Percentiles rank a stretch among this genome's conserved stretches.
These are phyloP conservation scores for Fagopyrum esculentum DNA, from an alignment of 148 eudicot genomes.

Conservation along the genomic window DNA sequence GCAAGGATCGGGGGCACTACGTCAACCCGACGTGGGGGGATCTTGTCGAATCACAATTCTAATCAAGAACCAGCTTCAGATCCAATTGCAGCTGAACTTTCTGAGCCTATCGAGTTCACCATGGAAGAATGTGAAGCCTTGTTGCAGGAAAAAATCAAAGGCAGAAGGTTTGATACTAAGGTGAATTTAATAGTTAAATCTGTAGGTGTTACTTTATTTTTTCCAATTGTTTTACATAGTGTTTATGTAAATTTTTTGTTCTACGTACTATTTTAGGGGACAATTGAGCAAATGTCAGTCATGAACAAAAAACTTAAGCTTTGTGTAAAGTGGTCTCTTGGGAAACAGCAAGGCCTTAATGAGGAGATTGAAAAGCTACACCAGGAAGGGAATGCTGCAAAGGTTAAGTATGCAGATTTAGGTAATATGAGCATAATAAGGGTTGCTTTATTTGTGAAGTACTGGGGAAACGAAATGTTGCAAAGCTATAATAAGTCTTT, in stretches of 20 bases:
- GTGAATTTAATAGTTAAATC: conserved; percentile 17
- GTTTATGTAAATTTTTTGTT: background rate
- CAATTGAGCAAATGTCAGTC: conserved; percentile 49
- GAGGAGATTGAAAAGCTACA: conserved; percentile 45
- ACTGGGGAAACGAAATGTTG: background rate
- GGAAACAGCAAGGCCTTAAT: conserved; percentile 32
- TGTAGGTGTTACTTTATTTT: background rate
- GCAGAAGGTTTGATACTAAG: conserved; percentile 55
- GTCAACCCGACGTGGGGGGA: conserved; percentile 31
- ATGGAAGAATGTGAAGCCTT: conserved; percentile 63
- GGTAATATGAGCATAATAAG: conserved; percentile 26
- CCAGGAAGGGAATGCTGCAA: conserved; percentile 29
- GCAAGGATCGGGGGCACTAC: conserved; percentile 32
- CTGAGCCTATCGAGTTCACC: conserved; percentile 45
- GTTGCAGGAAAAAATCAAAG: conserved; percentile 65
- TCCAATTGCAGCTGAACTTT: conserved; percentile 22
- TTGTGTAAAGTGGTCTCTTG: conserved; percentile 67
- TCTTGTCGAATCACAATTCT: conserved; percentile 27
- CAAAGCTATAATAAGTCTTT: background rate
- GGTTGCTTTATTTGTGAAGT: background rate
- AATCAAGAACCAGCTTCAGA: conserved; percentile 28
- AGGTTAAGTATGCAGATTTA: conserved; percentile 35
- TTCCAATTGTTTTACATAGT: background rate
- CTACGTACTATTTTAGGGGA: conserved; percentile 32
- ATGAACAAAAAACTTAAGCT: conserved; percentile 40